Percentiles rank a stretch among this genome's conserved stretches.
Conservation (phyloP, 2,329 filamentous ascomycete genomes). For the Colletotrichum tropicicola region DNA sequence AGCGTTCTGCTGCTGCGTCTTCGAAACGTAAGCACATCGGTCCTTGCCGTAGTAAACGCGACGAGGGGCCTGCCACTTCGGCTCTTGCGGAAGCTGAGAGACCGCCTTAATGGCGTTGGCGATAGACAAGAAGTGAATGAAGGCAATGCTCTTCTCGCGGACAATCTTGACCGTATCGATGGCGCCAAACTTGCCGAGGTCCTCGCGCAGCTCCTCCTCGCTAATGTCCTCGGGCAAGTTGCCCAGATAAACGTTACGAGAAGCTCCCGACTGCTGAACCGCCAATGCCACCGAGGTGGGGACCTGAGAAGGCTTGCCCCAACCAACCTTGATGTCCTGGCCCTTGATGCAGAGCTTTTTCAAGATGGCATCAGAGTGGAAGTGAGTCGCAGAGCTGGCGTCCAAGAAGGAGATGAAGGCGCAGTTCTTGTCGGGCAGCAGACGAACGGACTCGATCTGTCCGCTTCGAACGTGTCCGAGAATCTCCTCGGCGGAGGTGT, state of each 20-base stretch:
- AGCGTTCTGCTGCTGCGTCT: constrained; percentile 99
- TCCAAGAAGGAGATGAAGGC: constrained; percentile 99
- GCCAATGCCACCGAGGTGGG: constrained; percentile 97
- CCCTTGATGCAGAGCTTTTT: constrained; percentile 99
- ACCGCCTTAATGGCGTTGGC: constrained; percentile 99
- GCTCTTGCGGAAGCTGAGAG: constrained; percentile 92
- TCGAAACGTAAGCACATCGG: constrained; percentile 96
- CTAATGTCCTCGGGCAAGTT: constrained; percentile 90
- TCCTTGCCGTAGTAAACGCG: constrained; percentile 99
- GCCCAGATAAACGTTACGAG: constrained; percentile 95
- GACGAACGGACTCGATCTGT: constrained; percentile 97
- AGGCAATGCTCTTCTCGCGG: constrained; percentile 96
- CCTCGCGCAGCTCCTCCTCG: constrained; percentile 93
- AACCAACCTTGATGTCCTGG: constrained; percentile 99
- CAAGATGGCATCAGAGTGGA: constrained; percentile 99
- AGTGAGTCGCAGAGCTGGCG: constrained; percentile 96
- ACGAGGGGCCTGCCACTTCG: constrained; percentile 95
- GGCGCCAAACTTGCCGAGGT: constrained; percentile 93
- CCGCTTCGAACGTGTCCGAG: constrained; percentile 95
- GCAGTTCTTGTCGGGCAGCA: constrained; percentile 98
- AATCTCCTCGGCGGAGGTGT: constrained; percentile 96
- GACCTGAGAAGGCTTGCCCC: constrained; percentile 98
- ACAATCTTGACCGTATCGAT: constrained; percentile 99
- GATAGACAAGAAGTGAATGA: constrained; percentile 97
- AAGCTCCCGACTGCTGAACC: constrained; percentile 96